Percentiles rank a stretch among this genome's conserved stretches.
phyloP scores from a whole-genome alignment of 305 asterid genomes.

The Solanum hybrid region DNA sequence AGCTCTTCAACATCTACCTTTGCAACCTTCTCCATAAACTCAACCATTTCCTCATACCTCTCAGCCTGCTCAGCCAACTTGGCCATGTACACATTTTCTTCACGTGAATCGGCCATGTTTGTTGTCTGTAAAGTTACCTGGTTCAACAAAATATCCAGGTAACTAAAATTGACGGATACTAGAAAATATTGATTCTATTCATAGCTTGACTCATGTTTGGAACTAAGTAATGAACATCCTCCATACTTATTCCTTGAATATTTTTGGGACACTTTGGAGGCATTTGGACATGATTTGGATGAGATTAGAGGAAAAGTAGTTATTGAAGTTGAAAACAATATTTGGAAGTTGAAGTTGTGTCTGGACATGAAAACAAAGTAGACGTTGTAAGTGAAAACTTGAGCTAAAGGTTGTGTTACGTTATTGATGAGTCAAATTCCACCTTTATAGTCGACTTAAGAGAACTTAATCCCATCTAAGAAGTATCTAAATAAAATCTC shows the following conservation, averaged over 20 bases:
- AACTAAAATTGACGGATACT: neutral
- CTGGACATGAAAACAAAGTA: neutral
- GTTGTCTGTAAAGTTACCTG: neutral
- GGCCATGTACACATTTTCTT: constrained; percentile 51
- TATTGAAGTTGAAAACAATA: neutral
- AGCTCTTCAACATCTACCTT: constrained; percentile 37
- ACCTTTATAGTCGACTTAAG: neutral
- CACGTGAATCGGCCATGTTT: constrained; percentile 24
- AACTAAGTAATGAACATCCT: neutral
- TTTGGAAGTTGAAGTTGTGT: neutral
- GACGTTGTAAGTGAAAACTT: neutral
- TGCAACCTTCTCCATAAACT: constrained; percentile 53
- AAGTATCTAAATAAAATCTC: neutral
- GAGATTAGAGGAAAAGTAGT: neutral
- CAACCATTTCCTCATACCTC: constrained; percentile 53
- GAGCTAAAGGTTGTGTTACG: neutral
- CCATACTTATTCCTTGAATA: neutral
- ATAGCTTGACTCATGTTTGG: neutral
- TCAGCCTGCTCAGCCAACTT: constrained; percentile 53
- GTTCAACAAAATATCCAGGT: neutral
- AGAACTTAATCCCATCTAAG: neutral
- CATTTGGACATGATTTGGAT: neutral
- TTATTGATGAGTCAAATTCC: neutral
- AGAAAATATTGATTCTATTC: neutral
- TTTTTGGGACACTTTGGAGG: neutral